Percentiles rank a stretch among this genome's conserved stretches.
These are phyloP conservation scores for Ammopiptanthus mongolicus DNA, from an alignment of 306 rosid genomes.

Conservation along the genomic window DNA sequence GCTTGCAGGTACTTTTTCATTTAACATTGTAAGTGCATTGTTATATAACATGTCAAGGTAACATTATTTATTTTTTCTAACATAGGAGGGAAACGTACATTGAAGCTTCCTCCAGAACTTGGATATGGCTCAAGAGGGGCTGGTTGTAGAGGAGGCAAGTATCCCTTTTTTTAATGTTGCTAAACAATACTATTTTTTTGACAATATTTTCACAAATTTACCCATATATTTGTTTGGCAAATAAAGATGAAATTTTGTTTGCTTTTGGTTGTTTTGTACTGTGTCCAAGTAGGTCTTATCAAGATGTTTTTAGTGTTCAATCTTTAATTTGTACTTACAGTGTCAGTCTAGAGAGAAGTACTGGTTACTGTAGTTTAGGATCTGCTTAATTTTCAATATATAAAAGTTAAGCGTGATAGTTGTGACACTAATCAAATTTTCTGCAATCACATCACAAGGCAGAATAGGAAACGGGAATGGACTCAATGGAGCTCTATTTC, in stretches of 20 bases:
- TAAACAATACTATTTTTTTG: background rate
- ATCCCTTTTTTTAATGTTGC: background rate
- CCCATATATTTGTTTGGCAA: background rate
- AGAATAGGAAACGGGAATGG: background rate
- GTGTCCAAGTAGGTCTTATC: background rate
- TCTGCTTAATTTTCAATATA: background rate
- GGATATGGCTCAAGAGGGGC: conserved; percentile 93
- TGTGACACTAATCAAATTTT: background rate
- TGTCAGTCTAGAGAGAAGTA: background rate
- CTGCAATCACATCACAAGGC: background rate
- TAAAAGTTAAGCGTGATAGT: background rate
- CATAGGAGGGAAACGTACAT: conserved; percentile 74
- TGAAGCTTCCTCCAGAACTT: conserved; percentile 91
- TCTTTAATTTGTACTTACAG: background rate
- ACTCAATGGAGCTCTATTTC: background rate
- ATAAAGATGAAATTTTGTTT: background rate
- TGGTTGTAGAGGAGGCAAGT: conserved; percentile 89
- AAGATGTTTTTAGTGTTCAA: background rate
- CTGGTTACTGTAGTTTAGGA: background rate
- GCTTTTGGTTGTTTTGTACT: conserved; percentile 4
- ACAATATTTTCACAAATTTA: background rate
- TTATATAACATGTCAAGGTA: background rate
- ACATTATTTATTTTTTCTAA: background rate
- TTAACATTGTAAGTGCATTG: background rate
- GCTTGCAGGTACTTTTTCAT: conserved; percentile 64